Percentiles rank a stretch among this genome's conserved stretches.
phyloP scores from a whole-genome alignment of 2,329 filamentous ascomycete species.

The Neofusicoccum cordaticola region DNA sequence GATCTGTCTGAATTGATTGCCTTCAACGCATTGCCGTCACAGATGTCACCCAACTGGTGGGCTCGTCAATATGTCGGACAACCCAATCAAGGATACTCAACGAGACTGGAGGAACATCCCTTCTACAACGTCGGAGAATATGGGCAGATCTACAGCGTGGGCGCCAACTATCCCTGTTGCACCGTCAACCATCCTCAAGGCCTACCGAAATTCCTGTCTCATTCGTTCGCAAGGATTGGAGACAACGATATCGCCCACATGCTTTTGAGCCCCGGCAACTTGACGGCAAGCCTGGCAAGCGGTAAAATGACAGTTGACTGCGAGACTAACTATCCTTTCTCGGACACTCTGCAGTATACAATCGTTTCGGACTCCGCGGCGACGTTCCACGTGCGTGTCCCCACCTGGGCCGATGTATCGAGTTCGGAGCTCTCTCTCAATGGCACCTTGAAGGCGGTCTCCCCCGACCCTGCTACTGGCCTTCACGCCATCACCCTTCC shows the following conservation, averaged over 20 bases:
- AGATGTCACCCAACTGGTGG: slow-evolving; percentile 55
- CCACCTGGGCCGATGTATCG: slow-evolving; percentile 39
- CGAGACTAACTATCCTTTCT: slow-evolving; percentile 52
- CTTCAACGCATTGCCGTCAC: slow-evolving; percentile 56
- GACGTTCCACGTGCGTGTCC: slow-evolving; percentile 48
- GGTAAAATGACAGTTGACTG: slow-evolving; percentile 44
- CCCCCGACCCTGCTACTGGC: slow-evolving; percentile 36
- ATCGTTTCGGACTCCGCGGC: slow-evolving; percentile 38
- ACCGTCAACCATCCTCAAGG: slow-evolving; percentile 59
- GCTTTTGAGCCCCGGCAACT: slow-evolving; percentile 47
- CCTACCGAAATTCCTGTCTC: slow-evolving; percentile 53
- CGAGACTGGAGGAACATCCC: slow-evolving; percentile 39
- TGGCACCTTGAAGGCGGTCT: slow-evolving; percentile 20
- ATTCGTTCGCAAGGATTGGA: slow-evolving; percentile 46
- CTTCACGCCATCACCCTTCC: slow-evolving; percentile 38
- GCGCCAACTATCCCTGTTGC: slow-evolving; percentile 54
- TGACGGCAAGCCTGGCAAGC: slow-evolving; percentile 34
- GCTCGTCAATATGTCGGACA: slow-evolving; percentile 55
- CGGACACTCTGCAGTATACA: slow-evolving; percentile 39
- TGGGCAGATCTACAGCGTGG: slow-evolving; percentile 52
- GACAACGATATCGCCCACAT: slow-evolving; percentile 50
- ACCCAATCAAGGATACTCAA: slow-evolving; percentile 53
- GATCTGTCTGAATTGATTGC: slow-evolving; percentile 53
- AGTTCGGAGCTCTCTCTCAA: slow-evolving; percentile 2
- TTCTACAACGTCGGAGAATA: slow-evolving; percentile 50